Evolutionary conservation across 108 stramenopile species (phyloP).

Genomic region (Stephanodiscus minutulus): DNA sequence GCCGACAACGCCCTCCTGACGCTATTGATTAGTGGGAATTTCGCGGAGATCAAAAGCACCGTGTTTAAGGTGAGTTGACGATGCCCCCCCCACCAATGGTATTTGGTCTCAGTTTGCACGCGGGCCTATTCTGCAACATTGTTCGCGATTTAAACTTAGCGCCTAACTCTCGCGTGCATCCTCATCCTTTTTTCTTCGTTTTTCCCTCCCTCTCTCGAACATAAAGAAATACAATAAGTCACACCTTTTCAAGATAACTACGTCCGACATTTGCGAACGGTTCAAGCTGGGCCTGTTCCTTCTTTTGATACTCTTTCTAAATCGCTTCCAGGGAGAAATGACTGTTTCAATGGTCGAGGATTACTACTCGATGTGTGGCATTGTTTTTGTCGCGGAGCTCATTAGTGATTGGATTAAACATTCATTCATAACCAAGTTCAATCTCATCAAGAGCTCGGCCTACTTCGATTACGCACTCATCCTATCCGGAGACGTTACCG

Average conservation of each 20-base stretch:
- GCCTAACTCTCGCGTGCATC: too few species aligned
- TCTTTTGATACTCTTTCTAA: constrained; percentile 72
- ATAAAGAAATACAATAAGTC: constrained; percentile 93
- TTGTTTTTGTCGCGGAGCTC: constrained; percentile 88
- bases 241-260: constrained; percentile 95
- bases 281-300: constrained; percentile 88
- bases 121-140: too few species aligned
- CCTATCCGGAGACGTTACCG: constrained; percentile 88
- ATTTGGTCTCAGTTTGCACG: too few species aligned
- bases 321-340: constrained; percentile 84
- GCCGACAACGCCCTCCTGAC: constrained; percentile 82
- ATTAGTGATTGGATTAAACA: constrained; percentile 97
- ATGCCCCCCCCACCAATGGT: too few species aligned
- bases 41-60: constrained; percentile 96
- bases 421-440: constrained; percentile 97
- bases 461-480: constrained; percentile 87
- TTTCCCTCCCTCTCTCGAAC: too few species aligned
- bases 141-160: too few species aligned
- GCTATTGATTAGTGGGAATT: constrained; percentile 95
- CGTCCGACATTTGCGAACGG: constrained; percentile 85
- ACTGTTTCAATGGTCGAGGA: constrained; percentile 62
- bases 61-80: constrained; percentile 82
- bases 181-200: too few species aligned
- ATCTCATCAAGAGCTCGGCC: constrained; percentile 78
- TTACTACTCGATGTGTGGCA: constrained; percentile 69